Evolutionary conservation across 805 yeast species (phyloP).

Genomic region (Candida qinlingensis): DNA sequence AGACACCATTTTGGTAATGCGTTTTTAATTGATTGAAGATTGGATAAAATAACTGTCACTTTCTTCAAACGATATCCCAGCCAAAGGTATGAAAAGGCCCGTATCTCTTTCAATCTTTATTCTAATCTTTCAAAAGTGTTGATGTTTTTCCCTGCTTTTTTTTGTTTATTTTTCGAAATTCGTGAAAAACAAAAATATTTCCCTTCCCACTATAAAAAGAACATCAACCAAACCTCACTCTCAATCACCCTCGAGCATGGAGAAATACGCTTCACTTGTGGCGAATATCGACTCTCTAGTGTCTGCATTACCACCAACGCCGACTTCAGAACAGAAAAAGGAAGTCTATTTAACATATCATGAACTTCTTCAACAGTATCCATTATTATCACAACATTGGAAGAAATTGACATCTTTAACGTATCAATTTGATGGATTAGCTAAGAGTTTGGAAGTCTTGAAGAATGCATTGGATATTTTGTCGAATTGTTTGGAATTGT

Average conservation of each 20-base stretch:
- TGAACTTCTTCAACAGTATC: constrained; percentile 46
- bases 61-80: too few relatives aligned
- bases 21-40: not conserved
- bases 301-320: not conserved
- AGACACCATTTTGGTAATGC: constrained; percentile 26
- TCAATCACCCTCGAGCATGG: not conserved
- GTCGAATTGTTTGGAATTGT: constrained; percentile 58
- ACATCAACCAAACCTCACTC: not conserved
- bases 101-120: not conserved
- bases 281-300: not conserved
- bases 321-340: not conserved
- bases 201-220: not conserved
- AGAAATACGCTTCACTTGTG: not conserved
- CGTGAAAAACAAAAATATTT: not conserved
- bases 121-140: not conserved
- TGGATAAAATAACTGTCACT: too few relatives aligned
- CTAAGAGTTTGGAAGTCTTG: constrained; percentile 42
- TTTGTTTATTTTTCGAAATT: too few relatives aligned
- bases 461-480: constrained; percentile 40
- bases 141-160: not conserved
- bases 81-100: too few relatives aligned
- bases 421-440: constrained; percentile 50
- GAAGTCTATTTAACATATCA: constrained; percentile 28
- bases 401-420: constrained; percentile 50
- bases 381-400: constrained; percentile 60